These are phyloP conservation scores for Sporothrix brasiliensis DNA, from an alignment of 2,329 filamentous ascomycete genomes.

Conservation along the genomic window DNA sequence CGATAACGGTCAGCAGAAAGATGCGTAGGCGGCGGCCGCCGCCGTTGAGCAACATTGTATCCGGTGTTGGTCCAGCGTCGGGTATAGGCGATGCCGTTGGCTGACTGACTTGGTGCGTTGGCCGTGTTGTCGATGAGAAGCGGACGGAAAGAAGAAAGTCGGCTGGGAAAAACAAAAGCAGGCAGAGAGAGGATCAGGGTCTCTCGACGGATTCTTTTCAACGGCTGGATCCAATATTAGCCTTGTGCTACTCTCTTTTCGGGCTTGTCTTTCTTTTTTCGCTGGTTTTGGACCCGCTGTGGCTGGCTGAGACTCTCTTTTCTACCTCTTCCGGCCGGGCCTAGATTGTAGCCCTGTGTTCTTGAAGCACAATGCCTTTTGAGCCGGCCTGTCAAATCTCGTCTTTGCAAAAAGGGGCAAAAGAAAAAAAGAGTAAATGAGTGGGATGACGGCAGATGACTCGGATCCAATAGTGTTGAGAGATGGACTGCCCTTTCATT, in stretches of 20 bases:
- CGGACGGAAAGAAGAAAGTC: neutral
- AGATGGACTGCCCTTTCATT: too few species aligned
- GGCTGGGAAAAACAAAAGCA: neutral
- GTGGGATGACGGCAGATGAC: too few species aligned
- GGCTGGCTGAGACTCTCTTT: conserved; percentile 6
- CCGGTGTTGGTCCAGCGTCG: neutral
- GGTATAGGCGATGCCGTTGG: neutral
- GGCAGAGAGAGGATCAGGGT: neutral
- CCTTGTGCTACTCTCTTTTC: neutral
- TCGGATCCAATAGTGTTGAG: neutral
- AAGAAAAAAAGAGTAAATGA: neutral
- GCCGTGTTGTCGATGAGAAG: too few species aligned
- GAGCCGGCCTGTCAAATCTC: too few species aligned
- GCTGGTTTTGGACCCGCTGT: neutral
- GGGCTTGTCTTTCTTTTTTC: neutral
- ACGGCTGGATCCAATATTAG: neutral
- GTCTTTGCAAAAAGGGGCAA: too few species aligned
- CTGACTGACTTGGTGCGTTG: neutral
- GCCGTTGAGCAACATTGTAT: conserved; percentile 9
- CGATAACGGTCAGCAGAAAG: neutral
- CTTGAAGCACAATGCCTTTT: neutral
- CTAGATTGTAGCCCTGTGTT: neutral
- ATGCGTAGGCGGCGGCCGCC: conserved; percentile 20
- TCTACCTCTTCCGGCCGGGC: neutral
- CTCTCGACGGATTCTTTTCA: neutral